Evolutionary conservation across 1,139 yeast species (phyloP).

Genomic region (Sugiyamaella neomexicana): DNA sequence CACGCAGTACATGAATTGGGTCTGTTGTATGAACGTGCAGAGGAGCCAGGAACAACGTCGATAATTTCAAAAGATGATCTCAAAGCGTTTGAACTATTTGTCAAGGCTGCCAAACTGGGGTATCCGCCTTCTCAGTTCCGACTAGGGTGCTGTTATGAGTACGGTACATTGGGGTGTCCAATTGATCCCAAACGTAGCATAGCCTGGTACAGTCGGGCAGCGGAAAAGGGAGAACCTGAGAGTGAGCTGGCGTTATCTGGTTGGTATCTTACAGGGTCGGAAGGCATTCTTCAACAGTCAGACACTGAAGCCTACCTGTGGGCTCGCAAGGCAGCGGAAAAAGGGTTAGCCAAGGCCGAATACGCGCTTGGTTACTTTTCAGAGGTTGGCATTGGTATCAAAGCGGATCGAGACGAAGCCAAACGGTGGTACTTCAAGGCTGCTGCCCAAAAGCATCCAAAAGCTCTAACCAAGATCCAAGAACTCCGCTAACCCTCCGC

Average conservation of each 20-base stretch:
- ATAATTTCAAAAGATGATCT: constrained; percentile 47
- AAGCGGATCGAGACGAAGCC: constrained; percentile 50
- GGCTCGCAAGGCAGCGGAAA: constrained; percentile 85
- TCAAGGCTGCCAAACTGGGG: constrained; percentile 73
- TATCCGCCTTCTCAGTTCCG: constrained; percentile 84
- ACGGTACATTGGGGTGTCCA: constrained; percentile 70
- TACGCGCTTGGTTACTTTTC: constrained; percentile 80
- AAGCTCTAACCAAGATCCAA: constrained; percentile 49
- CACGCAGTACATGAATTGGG: constrained; percentile 69
- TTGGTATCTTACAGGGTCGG: constrained; percentile 86
- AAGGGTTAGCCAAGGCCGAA: constrained; percentile 77
- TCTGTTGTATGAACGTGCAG: constrained; percentile 65
- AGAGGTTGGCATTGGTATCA: constrained; percentile 75
- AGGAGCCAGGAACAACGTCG: constrained; percentile 26
- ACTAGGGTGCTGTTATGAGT: constrained; percentile 83
- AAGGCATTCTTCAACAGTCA: constrained; percentile 65
- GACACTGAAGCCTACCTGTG: constrained; percentile 83
- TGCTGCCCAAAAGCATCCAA: constrained; percentile 58
- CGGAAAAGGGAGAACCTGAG: constrained; percentile 69
- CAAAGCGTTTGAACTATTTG: constrained; percentile 67
- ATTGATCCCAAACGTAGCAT: constrained; percentile 72
- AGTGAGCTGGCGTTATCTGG: constrained; percentile 89
- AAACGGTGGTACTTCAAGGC: constrained; percentile 57
- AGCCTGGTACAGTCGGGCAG: constrained; percentile 88
- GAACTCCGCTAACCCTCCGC: constrained; percentile 28